Conservation (phyloP, 495 filamentous ascomycete genomes). For the Neurospora tetraspora region DNA sequence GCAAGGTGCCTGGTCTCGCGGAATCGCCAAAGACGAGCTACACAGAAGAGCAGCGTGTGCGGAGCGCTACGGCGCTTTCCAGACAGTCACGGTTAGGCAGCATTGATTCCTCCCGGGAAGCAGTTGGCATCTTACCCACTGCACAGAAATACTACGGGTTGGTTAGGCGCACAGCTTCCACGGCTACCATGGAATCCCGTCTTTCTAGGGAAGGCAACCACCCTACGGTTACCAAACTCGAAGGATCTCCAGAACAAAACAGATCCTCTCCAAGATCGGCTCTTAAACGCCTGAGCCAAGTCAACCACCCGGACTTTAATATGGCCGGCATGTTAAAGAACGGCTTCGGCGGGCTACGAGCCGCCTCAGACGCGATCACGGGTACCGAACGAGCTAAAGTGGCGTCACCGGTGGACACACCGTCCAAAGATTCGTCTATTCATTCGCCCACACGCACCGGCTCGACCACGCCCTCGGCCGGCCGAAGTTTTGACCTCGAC, state of each 20-base stretch:
- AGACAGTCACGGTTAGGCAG: constrained; percentile 75
- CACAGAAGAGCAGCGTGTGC: constrained; percentile 56
- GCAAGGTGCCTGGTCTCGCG: constrained; percentile 43
- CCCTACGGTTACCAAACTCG: constrained; percentile 59
- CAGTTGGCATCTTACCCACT: constrained; percentile 29
- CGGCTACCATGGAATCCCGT: constrained; percentile 38
- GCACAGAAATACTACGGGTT: constrained; percentile 56
- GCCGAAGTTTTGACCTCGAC: constrained; percentile 70
- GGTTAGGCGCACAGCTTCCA: constrained; percentile 39
- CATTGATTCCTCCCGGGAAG: constrained; percentile 45
- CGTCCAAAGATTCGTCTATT: constrained; percentile 54
- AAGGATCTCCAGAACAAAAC: constrained; percentile 47
- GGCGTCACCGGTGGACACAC: constrained; percentile 44
- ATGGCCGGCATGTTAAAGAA: constrained; percentile 29
- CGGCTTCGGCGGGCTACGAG: constrained; percentile 53
- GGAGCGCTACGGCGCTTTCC: constrained; percentile 48
- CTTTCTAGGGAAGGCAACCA: constrained; percentile 39
- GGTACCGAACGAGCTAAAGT: constrained; percentile 48
- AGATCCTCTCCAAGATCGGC: constrained; percentile 34
- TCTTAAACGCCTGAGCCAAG: constrained; percentile 40
- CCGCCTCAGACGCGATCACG: constrained; percentile 71
- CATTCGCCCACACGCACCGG: constrained; percentile 65
- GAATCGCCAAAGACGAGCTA: constrained; percentile 54
- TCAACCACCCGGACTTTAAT: constrained; percentile 41
- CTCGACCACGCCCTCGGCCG: constrained; percentile 77